Evolutionary conservation across 1,139 yeast genomes (phyloP), one percentile per base, ranked within the genome.

Genomic region (Eremothecium gossypii): DNA sequence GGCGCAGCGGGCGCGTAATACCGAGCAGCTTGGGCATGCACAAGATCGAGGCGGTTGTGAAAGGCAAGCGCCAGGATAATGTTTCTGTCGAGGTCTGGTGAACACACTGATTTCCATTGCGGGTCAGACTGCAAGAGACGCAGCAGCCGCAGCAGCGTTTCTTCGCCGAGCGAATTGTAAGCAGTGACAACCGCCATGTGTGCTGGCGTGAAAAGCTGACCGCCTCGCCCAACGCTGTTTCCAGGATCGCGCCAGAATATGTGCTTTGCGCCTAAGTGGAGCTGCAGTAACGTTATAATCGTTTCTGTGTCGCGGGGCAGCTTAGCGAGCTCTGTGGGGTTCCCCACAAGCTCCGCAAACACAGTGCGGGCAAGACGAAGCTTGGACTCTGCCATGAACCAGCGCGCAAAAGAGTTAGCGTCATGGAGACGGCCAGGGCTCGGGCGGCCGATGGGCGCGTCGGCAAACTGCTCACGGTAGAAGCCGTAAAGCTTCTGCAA

Each of bases 241-340:
- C 20, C 20, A 2, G 23, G 36, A 20, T 17, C 26, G 5, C 10
- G 11, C 60, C 61, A 56, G 32, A 43, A 42, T 10, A 40, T 43
- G n/a, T 45, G 42, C 31, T 49, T 36, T 5, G 58, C 51, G 30
- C 61, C 61, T 41, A 59, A 53, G 14, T 52, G 43, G 33, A 56
- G 38, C 32, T 51, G 49, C 36, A 55, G 42, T 39, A 49, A 53
- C 36, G 52, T 50, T 2, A 44, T 33, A 8, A 55, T 44, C 3
- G 55, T 52, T 2, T 43, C 30, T 20, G 47, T 30, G 43, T 56
- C 58, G 4, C 45, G 43, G 17, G 48, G 49, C 28, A 41, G 30
- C 42, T 40, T 27, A 30, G 38, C 4, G 56, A 30, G 9, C 57
- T 39, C 30, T 38, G 49, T 9, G 47, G 44, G n/a, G n/a, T n/a